These are phyloP conservation scores for Beauveria bassiana DNA, from an alignment of 2,329 filamentous ascomycete species.

Conservation along the genomic window DNA sequence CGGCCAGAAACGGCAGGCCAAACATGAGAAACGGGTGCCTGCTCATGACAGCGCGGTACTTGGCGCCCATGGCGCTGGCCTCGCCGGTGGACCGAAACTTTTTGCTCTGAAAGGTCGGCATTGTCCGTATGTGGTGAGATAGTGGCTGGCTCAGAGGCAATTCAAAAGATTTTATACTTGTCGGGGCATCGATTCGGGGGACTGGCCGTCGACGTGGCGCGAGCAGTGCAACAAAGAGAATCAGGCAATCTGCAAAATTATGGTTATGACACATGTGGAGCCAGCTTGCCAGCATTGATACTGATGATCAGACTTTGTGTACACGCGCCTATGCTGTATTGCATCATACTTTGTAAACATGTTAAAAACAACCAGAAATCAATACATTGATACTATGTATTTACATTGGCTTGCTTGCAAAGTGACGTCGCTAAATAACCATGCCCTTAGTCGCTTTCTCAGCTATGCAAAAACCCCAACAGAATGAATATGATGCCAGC, in stretches of 20 bases:
- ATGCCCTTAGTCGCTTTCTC: constrained; percentile 7
- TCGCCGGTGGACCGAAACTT: constrained; percentile 63
- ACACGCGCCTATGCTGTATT: background rate
- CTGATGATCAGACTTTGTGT: background rate
- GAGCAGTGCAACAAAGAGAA: background rate
- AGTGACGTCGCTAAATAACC: constrained; percentile 11
- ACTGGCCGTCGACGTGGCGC: background rate
- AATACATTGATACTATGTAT: background rate
- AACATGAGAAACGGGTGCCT: constrained; percentile 87
- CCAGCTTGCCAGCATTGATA: background rate
- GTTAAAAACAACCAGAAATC: background rate
- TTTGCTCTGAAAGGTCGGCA: constrained; percentile 56
- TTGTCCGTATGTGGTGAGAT: constrained; percentile 13
- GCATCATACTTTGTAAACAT: background rate
- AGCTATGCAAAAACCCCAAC: constrained; percentile 10
- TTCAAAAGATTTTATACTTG: background rate
- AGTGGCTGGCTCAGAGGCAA: background rate
- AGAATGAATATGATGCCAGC: constrained; percentile 5
- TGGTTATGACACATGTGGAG: constrained; percentile 6
- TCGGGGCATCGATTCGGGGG: background rate
- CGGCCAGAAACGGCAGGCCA: constrained; percentile 81
- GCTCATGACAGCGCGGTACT: constrained; percentile 67
- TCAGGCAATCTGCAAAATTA: background rate
- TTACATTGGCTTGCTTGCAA: constrained; percentile 9
- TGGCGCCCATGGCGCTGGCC: constrained; percentile 59